Conservation (phyloP, 352 stramenopile species). For the Phytophthora kernoviae region DNA sequence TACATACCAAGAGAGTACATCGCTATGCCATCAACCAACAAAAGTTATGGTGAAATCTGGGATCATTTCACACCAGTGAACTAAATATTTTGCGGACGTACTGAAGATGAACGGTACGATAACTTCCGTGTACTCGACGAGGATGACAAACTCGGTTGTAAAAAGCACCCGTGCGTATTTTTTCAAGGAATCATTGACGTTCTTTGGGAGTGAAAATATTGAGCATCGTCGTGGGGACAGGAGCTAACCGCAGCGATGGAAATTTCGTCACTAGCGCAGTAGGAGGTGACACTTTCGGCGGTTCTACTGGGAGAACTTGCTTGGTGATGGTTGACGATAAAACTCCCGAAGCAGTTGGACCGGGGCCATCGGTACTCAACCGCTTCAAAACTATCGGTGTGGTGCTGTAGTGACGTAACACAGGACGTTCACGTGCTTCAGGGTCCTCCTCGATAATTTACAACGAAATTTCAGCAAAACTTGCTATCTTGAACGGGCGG, state of each 20-base stretch:
- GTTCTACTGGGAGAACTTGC: constrained; percentile 11
- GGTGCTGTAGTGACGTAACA: constrained; percentile 7
- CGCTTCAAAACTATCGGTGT: neutral
- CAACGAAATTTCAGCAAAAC: constrained; percentile 18
- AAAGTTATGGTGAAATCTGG: neutral
- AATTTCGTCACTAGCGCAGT: constrained; percentile 3
- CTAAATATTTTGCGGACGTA: constrained; percentile 2
- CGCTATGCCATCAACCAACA: constrained; percentile 7
- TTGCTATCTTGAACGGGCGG: constrained; percentile 1
- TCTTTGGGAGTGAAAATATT: constrained; percentile 9
- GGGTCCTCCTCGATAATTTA: constrained; percentile 9
- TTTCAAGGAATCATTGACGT: constrained; percentile 6
- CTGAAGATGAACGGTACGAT: constrained; percentile 36
- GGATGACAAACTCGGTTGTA: constrained; percentile 33
- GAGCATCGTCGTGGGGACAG: neutral
- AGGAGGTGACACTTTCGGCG: neutral
- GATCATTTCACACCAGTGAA: too few relatives aligned
- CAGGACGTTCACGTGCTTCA: neutral
- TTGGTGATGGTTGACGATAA: neutral
- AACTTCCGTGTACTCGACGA: constrained; percentile 40
- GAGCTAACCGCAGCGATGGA: neutral
- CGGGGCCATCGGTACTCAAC: neutral
- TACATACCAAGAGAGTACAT: constrained; percentile 32
- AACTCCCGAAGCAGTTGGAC: neutral
- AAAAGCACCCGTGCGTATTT: constrained; percentile 27